These are phyloP conservation scores for Pseudophaeomoniella oleicola DNA, from an alignment of 2,329 filamentous ascomycete genomes.

Conservation along the genomic window DNA sequence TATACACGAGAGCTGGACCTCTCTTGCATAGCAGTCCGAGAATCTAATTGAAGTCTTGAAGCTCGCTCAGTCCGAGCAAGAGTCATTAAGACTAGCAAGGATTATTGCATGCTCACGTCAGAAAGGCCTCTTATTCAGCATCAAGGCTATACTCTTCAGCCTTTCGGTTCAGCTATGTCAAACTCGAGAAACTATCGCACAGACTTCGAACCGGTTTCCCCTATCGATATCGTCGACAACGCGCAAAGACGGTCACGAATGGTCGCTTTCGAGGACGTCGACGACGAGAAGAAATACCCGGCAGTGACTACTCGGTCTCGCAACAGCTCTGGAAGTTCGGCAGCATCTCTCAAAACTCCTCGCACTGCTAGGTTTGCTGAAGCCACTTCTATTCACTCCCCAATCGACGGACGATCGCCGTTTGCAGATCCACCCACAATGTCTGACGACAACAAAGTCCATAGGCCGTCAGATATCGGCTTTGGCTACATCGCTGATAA, in stretches of 20 bases:
- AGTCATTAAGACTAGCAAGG: background rate
- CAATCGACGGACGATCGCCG: slow-evolving; percentile 33
- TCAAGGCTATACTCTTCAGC: background rate
- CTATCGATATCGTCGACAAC: slow-evolving; percentile 21
- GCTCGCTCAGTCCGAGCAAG: background rate
- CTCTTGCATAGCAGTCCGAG: background rate
- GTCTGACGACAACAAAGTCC: slow-evolving; percentile 34
- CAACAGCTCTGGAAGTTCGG: slow-evolving; percentile 17
- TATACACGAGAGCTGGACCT: slow-evolving; percentile 1
- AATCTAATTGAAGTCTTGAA: background rate
- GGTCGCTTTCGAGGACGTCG: slow-evolving; percentile 13
- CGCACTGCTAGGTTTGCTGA: slow-evolving; percentile 50
- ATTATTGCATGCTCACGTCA: background rate
- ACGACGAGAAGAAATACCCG: slow-evolving; percentile 12
- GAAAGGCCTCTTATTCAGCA: background rate
- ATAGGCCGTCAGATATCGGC: slow-evolving; percentile 62
- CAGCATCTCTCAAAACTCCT: slow-evolving; percentile 31
- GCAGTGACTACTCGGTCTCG: slow-evolving; percentile 8
- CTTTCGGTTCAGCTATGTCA: background rate
- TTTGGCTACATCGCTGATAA: slow-evolving; percentile 72
- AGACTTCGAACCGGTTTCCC: slow-evolving; percentile 21
- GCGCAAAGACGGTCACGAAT: slow-evolving; percentile 17
- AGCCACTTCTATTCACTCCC: slow-evolving; percentile 49
- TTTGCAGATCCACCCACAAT: slow-evolving; percentile 35
- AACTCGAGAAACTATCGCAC: slow-evolving; percentile 13